Conservation (phyloP, 208 protist species). For the Trypanosoma rangeli region DNA sequence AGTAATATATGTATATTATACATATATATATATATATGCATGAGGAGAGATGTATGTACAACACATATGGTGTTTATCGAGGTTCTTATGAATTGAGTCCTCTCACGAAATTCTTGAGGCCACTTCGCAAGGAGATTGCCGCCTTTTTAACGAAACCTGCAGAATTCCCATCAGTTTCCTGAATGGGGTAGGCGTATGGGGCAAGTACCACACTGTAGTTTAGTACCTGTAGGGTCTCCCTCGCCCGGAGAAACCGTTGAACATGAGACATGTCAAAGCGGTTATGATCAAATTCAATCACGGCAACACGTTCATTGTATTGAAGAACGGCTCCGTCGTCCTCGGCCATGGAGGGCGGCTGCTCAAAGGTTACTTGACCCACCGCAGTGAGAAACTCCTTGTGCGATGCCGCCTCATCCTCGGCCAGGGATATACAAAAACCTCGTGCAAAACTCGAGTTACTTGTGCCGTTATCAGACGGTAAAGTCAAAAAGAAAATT, state of each 20-base stretch:
- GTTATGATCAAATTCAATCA: constrained; percentile 67
- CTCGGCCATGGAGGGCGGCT: constrained; percentile 10
- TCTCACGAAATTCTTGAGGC: constrained; percentile 73
- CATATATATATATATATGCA: background rate
- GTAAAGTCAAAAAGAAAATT: constrained; percentile 25
- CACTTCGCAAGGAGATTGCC: constrained; percentile 56
- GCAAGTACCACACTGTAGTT: constrained; percentile 44
- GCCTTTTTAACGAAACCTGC: constrained; percentile 55
- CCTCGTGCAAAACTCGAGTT: constrained; percentile 60
- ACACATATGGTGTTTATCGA: background rate
- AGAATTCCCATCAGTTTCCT: constrained; percentile 24
- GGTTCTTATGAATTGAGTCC: constrained; percentile 40
- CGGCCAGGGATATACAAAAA: constrained; percentile 43
- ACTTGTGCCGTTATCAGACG: constrained; percentile 15
- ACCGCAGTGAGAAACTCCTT: constrained; percentile 30
- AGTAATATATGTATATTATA: too few relatives aligned
- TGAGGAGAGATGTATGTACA: background rate
- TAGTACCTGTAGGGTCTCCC: constrained; percentile 34
- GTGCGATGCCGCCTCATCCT: constrained; percentile 18
- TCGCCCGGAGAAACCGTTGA: constrained; percentile 40
- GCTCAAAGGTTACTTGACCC: constrained; percentile 28
- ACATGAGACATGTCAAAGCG: constrained; percentile 49
- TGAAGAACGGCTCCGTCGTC: constrained; percentile 26
- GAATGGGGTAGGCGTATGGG: constrained; percentile 62
- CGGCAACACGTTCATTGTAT: constrained; percentile 40